Percentiles rank a stretch among this genome's conserved stretches.
Conservation (phyloP, 306 rosid species). For the Boehmeria nivea region DNA sequence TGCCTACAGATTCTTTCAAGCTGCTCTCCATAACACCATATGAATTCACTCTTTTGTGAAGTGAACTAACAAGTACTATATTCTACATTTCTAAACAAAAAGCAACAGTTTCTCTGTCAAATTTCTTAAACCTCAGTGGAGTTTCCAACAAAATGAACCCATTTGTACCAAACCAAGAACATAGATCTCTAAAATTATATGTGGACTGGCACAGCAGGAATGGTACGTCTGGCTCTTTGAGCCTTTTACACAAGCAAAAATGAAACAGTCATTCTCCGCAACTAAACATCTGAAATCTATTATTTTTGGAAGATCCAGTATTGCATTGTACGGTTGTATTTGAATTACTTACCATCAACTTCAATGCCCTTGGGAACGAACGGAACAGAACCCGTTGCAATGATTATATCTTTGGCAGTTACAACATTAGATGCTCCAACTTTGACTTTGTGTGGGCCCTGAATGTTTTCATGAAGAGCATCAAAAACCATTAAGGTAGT, state of each 20-base stretch:
- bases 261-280: neutral
- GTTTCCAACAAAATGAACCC: too few relatives aligned
- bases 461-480: slow-evolving; percentile 18
- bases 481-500: slow-evolving; percentile 15
- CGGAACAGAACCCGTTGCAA: slow-evolving; percentile 98
- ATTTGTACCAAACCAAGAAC: too few relatives aligned
- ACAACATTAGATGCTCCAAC: slow-evolving; percentile 79
- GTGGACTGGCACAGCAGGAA: too few relatives aligned
- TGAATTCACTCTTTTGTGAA: too few relatives aligned
- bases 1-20: neutral
- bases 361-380: slow-evolving; percentile 97
- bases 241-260: neutral
- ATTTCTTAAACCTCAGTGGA: too few relatives aligned
- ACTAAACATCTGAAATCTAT: neutral
- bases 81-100: too few relatives aligned
- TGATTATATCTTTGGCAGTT: slow-evolving; percentile 81
- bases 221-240: neutral
- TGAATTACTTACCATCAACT: slow-evolving; percentile 64
- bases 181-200: too few relatives aligned
- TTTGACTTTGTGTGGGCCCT: slow-evolving; percentile 92
- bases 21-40: neutral
- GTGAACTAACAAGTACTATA: too few relatives aligned
- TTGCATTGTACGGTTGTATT: neutral
- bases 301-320: neutral
- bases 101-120: too few relatives aligned